Conservation (phyloP, 202 grass and related monocot genomes). For the Schoenoplectus tabernaemontani region DNA sequence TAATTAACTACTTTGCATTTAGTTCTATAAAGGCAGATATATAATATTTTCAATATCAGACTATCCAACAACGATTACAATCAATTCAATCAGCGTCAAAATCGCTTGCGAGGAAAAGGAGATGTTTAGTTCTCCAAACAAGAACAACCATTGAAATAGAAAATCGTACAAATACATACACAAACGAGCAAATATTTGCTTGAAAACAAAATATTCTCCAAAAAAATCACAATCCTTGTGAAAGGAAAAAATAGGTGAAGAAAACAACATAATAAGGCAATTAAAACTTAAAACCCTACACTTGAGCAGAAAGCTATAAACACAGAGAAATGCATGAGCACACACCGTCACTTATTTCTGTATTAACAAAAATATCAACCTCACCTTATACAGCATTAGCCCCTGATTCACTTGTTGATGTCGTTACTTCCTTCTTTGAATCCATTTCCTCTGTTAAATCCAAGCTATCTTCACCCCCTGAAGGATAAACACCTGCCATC, state of each 20-base stretch:
- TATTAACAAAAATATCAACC: not conserved
- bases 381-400: not conserved
- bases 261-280: not conserved
- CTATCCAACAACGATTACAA: not conserved
- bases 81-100: not conserved
- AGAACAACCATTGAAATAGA: not conserved
- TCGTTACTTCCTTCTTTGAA: slow-evolving; percentile 5
- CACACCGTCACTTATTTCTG: slow-evolving; percentile 6
- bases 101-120: not conserved
- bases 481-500: not conserved
- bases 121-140: not conserved
- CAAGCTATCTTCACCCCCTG: not conserved
- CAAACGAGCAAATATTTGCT: not conserved
- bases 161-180: not conserved
- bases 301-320: not conserved
- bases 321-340: not conserved
- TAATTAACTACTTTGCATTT: not conserved
- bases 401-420: slow-evolving; percentile 13
- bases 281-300: not conserved
- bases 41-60: no score
- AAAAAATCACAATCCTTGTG: not conserved
- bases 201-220: not conserved
- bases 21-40: no score
- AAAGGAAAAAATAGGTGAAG: not conserved
- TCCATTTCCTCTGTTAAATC: not conserved